A percentile compares a stretch with the other conserved stretches of the same genome.
Conservation (phyloP, 2,329 filamentous ascomycete species). For the Ophiosphaerella herpotricha region DNA sequence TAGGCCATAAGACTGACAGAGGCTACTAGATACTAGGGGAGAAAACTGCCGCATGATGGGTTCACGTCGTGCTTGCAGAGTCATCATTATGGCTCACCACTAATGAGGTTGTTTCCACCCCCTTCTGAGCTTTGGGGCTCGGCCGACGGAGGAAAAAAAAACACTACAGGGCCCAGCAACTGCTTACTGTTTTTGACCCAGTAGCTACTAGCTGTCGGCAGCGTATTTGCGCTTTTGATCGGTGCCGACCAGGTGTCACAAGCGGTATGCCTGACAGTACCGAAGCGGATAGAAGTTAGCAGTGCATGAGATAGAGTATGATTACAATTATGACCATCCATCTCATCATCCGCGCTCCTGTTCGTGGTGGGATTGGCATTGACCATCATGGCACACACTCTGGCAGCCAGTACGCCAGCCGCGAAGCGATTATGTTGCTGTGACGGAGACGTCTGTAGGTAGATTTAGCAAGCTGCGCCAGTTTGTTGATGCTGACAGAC, state of each 20-base stretch:
- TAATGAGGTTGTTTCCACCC: slow-evolving; percentile 23
- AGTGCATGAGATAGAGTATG: background rate
- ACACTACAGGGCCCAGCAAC: slow-evolving; percentile 3
- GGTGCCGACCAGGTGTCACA: slow-evolving; percentile 1
- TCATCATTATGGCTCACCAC: slow-evolving; percentile 27
- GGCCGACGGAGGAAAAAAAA: slow-evolving; percentile 24
- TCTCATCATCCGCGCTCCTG: background rate
- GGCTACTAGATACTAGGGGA: background rate
- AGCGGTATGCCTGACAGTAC: slow-evolving; percentile 6
- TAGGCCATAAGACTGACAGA: background rate
- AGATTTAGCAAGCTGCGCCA: slow-evolving; percentile 18
- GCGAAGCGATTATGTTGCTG: slow-evolving; percentile 1
- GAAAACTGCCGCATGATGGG: slow-evolving; percentile 1
- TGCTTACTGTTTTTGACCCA: slow-evolving; percentile 4
- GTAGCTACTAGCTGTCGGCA: background rate
- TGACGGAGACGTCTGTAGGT: slow-evolving; percentile 6
- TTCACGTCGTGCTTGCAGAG: slow-evolving; percentile 12
- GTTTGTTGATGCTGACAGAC: slow-evolving; percentile 22
- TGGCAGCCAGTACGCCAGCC: background rate
- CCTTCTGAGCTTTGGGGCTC: slow-evolving; percentile 17
- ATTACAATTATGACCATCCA: background rate
- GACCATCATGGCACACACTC: background rate
- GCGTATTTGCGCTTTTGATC: slow-evolving; percentile 5
- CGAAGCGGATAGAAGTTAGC: slow-evolving; percentile 12
- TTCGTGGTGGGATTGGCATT: background rate